Percentiles rank a stretch among this genome's conserved stretches.
Conservation (phyloP, 208 protist species). For the Borovskyia barvae region DNA sequence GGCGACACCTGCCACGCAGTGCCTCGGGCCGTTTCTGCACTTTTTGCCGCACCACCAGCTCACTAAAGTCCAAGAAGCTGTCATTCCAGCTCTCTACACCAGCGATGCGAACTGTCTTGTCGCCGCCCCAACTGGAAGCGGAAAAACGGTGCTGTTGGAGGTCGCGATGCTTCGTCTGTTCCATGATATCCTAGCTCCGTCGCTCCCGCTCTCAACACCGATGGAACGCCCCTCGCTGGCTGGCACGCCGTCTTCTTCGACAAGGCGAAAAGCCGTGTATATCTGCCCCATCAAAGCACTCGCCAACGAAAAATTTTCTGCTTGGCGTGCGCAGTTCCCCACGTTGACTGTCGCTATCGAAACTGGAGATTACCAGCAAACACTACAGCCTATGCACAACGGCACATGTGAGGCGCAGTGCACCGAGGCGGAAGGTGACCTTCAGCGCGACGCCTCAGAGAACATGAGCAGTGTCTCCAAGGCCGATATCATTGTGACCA, state of each 20-base stretch:
- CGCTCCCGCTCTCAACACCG: too few relatives aligned
- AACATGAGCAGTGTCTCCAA: slow-evolving; percentile 33
- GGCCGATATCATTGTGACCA: slow-evolving; percentile 90
- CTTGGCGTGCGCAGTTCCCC: slow-evolving; percentile 78
- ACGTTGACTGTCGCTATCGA: slow-evolving; percentile 77
- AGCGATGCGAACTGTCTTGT: slow-evolving; percentile 70
- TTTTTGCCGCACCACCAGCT: slow-evolving; percentile 53
- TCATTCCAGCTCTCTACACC: slow-evolving; percentile 59
- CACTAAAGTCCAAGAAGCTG: slow-evolving; percentile 70
- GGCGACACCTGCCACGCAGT: slow-evolving; percentile 5
- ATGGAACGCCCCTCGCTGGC: too few relatives aligned
- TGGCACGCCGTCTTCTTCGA: too few relatives aligned
- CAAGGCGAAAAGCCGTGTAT: slow-evolving; percentile 82
- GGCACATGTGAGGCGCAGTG: slow-evolving; percentile 86
- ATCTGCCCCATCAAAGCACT: slow-evolving; percentile 92
- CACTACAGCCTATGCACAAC: background rate
- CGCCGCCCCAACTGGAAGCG: slow-evolving; percentile 85
- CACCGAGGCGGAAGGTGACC: slow-evolving; percentile 92
- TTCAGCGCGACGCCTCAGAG: slow-evolving; percentile 48
- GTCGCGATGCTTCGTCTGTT: slow-evolving; percentile 89
- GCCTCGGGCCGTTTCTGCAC: slow-evolving; percentile 42
- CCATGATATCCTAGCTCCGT: slow-evolving; percentile 28
- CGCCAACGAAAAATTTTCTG: slow-evolving; percentile 78
- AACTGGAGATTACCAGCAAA: slow-evolving; percentile 95
- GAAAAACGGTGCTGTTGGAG: slow-evolving; percentile 88